Evolutionary conservation across 1,284 basidiomycete genomes (phyloP), one percentile per base, ranked within the genome.

Genomic region (Xerocomus amazonicus): DNA sequence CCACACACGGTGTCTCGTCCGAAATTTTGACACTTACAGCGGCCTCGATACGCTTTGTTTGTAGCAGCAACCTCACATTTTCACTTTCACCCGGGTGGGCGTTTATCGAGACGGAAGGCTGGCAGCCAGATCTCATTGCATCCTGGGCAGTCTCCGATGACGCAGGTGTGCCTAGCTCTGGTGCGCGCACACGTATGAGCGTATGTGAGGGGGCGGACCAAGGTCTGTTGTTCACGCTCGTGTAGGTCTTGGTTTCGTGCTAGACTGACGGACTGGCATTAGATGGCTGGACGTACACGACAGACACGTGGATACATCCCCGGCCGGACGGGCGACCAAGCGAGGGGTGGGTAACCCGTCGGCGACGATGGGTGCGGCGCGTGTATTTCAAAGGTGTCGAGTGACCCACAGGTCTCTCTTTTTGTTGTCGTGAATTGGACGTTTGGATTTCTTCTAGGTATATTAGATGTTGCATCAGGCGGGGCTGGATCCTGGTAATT

Each of bases 261-360:
- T 14, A 6, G 40, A 13, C 40, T 42, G 29, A 42, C 7, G 3
- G 8, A 13, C 6, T 9, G 38, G 5, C 27, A 32, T 13, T 12
- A 47, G 87, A 78, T 59, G 87, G 86, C 6, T 90, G 87, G 86
- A 78, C 87, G 13, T 89, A 90, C 58, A 84, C 84, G 4, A 85
- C 86, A 52, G 85, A 89, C 54, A 69, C 74, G 0, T 89, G 87
- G 87, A 70, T 77, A 9, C 73, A 80, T 43, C 73, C 79, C 0
- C 70, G 70, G 2, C 68, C 56, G 58, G 77, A 71, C 52, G 75
- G 73, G 35, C 73, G 76, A 68, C 71, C 59, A 59, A 58, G 9
- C 65, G 75, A 71, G 2, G 77, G 77, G 27, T 66, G 63, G 61
- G 73, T 83, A 48, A 87, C 84, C n/a, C 68, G 85, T 45, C 66